These are phyloP conservation scores for Aspergillus fumigatus DNA, from an alignment of 2,329 filamentous ascomycete genomes.

Conservation along the genomic window DNA sequence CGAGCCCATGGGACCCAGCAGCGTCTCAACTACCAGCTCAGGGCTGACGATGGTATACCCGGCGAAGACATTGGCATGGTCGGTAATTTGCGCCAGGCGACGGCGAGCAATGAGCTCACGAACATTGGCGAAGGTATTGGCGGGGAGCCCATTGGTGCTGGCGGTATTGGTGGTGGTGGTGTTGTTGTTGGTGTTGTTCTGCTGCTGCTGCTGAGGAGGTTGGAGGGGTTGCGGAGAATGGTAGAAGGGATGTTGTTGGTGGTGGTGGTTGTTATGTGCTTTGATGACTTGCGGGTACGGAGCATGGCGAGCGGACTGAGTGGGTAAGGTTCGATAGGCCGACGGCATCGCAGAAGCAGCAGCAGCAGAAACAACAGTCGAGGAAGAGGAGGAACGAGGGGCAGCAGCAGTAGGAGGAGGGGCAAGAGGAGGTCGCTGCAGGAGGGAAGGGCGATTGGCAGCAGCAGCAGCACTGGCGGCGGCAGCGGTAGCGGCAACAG, in stretches of 20 bases:
- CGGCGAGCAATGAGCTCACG: conserved; percentile 40
- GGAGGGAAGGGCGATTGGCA: conserved; percentile 27
- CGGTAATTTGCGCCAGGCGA: conserved; percentile 40
- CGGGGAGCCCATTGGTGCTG: conserved; percentile 24
- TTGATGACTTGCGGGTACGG: conserved; percentile 35
- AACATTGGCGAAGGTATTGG: conserved; percentile 40
- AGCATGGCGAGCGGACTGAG: conserved; percentile 34
- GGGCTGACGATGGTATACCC: conserved; percentile 42
- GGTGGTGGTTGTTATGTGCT: conserved; percentile 25
- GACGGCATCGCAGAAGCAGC: conserved; percentile 40
- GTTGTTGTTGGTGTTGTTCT: conserved; percentile 6
- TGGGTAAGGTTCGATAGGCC: conserved; percentile 38
- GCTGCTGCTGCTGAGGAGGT: conserved; percentile 14
- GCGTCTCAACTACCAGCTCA: conserved; percentile 40
- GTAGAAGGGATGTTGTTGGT: conserved; percentile 12
- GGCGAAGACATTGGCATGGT: conserved; percentile 43
- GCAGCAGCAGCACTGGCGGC: conserved; percentile 14
- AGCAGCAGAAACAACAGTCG: conserved; percentile 31
- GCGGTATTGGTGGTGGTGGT: conserved; percentile 13
- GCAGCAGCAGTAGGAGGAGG: conserved; percentile 28
- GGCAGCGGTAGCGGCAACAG: conserved; percentile 12
- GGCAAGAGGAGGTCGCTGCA: conserved; percentile 31
- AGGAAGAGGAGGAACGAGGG: conserved; percentile 17
- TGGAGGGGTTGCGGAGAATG: conserved; percentile 5
- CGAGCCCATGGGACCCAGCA: conserved; percentile 39